These are phyloP conservation scores for Diaporthe ilicicola DNA, from an alignment of 2,329 filamentous ascomycete genomes.

Conservation along the genomic window DNA sequence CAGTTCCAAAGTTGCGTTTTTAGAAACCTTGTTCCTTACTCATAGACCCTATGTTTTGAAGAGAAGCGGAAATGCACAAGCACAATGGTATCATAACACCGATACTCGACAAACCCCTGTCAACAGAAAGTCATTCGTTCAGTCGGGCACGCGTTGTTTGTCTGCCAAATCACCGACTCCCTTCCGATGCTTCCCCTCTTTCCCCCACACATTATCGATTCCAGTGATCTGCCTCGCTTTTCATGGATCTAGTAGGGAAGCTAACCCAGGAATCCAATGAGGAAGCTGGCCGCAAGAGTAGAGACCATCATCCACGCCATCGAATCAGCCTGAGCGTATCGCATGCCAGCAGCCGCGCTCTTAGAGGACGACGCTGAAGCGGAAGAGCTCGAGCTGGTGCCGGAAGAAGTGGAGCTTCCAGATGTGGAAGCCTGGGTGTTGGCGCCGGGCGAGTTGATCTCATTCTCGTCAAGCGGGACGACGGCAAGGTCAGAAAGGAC, in stretches of 20 bases:
- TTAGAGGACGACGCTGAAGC: background rate
- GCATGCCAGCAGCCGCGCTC: conserved; percentile 13
- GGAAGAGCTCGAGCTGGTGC: conserved; percentile 40
- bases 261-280: conserved; percentile 22
- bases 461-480: conserved; percentile 52
- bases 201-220: background rate
- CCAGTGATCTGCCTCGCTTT: background rate
- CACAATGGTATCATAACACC: conserved; percentile 31
- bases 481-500: conserved; percentile 63
- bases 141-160: background rate
- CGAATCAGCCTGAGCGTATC: conserved; percentile 25
- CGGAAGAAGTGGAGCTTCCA: conserved; percentile 28
- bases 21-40: conserved; percentile 10
- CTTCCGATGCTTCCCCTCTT: background rate
- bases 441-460: conserved; percentile 55
- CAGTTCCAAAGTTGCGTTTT: background rate
- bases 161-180: background rate
- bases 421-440: conserved; percentile 42
- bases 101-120: conserved; percentile 26
- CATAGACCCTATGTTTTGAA: conserved; percentile 12
- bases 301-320: conserved; percentile 13
- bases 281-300: conserved; percentile 21
- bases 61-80: conserved; percentile 29
- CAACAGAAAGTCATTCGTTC: background rate
- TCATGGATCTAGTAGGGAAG: background rate